Percentiles rank a stretch among this genome's conserved stretches.
These are phyloP conservation scores for Beauveria sp. DNA, from an alignment of 2,329 filamentous ascomycete genomes.

Conservation along the genomic window DNA sequence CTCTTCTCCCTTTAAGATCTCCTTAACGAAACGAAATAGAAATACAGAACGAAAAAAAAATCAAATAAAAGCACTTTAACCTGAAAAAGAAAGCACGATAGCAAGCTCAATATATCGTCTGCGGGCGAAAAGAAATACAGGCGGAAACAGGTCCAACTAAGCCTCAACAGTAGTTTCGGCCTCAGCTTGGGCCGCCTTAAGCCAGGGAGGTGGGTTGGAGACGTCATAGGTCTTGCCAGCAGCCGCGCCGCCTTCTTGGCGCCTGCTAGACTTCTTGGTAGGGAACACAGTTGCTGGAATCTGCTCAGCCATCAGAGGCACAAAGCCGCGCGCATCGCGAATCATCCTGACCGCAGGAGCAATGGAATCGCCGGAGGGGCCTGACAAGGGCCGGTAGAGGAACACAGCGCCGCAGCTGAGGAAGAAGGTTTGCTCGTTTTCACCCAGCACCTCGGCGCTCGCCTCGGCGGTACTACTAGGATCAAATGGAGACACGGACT, in stretches of 20 bases:
- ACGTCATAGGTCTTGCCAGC: neutral
- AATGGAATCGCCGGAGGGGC: neutral
- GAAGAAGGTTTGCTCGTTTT: neutral
- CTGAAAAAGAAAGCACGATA: neutral
- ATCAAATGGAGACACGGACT: neutral
- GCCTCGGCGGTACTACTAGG: neutral
- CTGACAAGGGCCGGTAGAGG: neutral
- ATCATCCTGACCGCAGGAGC: neutral
- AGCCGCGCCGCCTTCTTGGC: too few relatives aligned
- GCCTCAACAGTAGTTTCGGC: neutral
- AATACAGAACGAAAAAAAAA: neutral
- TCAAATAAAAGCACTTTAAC: neutral
- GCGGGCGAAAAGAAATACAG: neutral
- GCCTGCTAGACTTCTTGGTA: too few relatives aligned
- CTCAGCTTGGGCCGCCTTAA: neutral
- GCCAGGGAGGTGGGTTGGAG: neutral
- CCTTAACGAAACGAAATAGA: too few relatives aligned
- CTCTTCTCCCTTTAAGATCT: too few relatives aligned
- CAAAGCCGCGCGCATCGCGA: neutral
- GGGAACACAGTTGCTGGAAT: too few relatives aligned
- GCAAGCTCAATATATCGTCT: too few relatives aligned
- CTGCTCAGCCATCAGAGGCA: neutral
- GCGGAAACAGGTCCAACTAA: neutral
- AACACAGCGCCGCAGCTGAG: neutral
- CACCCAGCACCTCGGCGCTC: neutral